Evolutionary conservation across 73 alveolate genomes (phyloP).

Genomic region (Stentor coeruleus): DNA sequence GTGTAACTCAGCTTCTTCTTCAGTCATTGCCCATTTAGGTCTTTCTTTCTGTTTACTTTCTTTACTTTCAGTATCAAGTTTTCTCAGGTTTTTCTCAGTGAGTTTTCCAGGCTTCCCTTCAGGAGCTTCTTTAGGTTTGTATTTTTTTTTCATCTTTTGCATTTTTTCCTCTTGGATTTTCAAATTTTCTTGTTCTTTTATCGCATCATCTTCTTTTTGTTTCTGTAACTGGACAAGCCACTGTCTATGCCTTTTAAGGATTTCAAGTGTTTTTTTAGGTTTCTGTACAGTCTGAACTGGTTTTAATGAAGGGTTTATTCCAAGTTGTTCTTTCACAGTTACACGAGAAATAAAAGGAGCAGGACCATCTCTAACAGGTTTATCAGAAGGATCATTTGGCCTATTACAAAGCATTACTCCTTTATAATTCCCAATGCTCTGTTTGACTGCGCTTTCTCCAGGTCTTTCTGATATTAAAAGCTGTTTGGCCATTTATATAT

Average conservation of each 20-base stretch:
- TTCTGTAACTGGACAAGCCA: constrained; percentile 40
- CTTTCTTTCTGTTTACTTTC: constrained; percentile 25
- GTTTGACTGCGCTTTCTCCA: constrained; percentile 37
- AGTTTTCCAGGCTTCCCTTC: constrained; percentile 35
- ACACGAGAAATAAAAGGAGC: constrained; percentile 81
- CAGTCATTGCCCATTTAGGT: constrained; percentile 87
- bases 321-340: constrained; percentile 62
- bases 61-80: constrained; percentile 35
- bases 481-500: neutral
- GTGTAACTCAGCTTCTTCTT: constrained; percentile 60
- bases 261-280: constrained; percentile 44
- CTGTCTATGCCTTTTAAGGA: constrained; percentile 41
- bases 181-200: constrained; percentile 55
- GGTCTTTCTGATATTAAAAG: neutral
- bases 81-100: constrained; percentile 69
- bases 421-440: constrained; percentile 75
- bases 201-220: constrained; percentile 53
- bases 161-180: constrained; percentile 45
- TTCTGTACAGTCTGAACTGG: constrained; percentile 33
- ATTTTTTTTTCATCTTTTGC: constrained; percentile 48
- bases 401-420: constrained; percentile 94
- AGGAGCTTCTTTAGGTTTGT: constrained; percentile 41
- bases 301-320: constrained; percentile 68
- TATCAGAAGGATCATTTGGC: constrained; percentile 69
- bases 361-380: constrained; percentile 44